phyloP scores from a whole-genome alignment of 192 early-diverging fungal genomes.

The Backusella tarrabulga region DNA sequence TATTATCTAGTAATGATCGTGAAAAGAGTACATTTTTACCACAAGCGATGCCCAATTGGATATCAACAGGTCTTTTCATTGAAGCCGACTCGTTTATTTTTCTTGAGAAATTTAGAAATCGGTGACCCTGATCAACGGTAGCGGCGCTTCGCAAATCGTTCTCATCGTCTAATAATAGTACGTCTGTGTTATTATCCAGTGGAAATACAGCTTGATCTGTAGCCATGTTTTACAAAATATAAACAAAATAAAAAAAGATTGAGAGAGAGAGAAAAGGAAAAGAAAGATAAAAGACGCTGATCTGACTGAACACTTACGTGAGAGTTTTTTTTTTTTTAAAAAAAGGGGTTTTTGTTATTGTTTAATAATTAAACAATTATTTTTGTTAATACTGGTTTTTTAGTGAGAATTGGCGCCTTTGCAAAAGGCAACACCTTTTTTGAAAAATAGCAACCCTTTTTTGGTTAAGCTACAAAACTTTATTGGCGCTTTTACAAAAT shows the following conservation, averaged over 20 bases:
- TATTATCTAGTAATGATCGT: background rate
- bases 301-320: background rate
- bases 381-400: too few species aligned
- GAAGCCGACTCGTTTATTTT: background rate
- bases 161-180: background rate
- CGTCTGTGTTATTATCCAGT: background rate
- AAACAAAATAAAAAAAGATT: background rate
- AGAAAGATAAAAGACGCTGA: background rate
- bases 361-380: background rate
- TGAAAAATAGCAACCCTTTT: too few species aligned
- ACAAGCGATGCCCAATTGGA: constrained; percentile 16
- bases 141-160: background rate
- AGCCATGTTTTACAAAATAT: background rate
- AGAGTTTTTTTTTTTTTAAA: background rate
- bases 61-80: constrained; percentile 15
- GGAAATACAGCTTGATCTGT: background rate
- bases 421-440: too few species aligned
- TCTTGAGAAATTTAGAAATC: constrained; percentile 10
- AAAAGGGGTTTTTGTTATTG: background rate
- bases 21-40: background rate
- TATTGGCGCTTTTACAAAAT: too few species aligned
- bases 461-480: too few species aligned
- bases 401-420: too few species aligned
- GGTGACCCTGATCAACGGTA: background rate
- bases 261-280: background rate